These are phyloP conservation scores for Penstemon barbatus DNA, from an alignment of 257 asterid genomes.

Conservation along the genomic window DNA sequence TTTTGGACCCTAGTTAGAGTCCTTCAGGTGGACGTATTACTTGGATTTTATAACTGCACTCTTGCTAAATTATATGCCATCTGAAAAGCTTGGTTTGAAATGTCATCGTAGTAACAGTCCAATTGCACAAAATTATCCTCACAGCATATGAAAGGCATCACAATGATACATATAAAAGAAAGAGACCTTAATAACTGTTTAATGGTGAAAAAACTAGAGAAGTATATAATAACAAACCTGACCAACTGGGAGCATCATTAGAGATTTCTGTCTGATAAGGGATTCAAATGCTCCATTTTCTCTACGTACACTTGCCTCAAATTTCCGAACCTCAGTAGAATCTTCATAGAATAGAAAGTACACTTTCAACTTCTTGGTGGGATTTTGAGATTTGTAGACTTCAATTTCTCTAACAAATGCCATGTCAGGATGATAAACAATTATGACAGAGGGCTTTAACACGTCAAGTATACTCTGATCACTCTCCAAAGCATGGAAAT, in stretches of 20 bases:
- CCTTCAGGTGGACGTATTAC: neutral
- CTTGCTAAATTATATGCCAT: neutral
- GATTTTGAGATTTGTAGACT: constrained; percentile 85
- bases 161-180: constrained; percentile 8
- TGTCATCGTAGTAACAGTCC: neutral
- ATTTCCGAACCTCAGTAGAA: constrained; percentile 93
- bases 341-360: constrained; percentile 89
- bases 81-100: neutral
- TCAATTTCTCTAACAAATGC: constrained; percentile 94
- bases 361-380: constrained; percentile 66
- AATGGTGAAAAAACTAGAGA: constrained; percentile 11
- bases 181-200: neutral
- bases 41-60: neutral
- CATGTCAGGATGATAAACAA: constrained; percentile 87
- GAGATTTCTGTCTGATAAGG: constrained; percentile 87
- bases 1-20: neutral
- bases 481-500: constrained; percentile 87
- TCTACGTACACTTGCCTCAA: constrained; percentile 85
- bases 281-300: constrained; percentile 96
- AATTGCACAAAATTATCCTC: neutral
- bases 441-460: constrained; percentile 79
- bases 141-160: constrained; percentile 4
- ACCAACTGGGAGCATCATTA: constrained; percentile 85
- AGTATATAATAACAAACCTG: constrained; percentile 54
- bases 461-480: constrained; percentile 71